Evolutionary conservation across 495 filamentous ascomycete genomes (phyloP).

Genomic region (Penicillium coprophilum): DNA sequence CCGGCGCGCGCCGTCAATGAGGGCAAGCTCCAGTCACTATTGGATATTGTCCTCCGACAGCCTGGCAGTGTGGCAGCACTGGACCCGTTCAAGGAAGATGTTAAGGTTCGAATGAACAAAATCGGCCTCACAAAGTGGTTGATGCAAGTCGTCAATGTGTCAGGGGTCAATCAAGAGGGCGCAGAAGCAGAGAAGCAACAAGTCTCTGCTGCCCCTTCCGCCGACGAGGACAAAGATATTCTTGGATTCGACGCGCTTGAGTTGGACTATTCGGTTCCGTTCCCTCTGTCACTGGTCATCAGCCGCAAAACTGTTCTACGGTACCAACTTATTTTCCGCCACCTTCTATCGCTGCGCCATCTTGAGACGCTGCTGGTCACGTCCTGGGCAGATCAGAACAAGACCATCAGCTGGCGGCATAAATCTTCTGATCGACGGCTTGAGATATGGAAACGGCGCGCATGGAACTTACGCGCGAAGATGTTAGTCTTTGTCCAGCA

Average conservation of each 20-base stretch:
- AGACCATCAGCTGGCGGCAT: conserved; percentile 80
- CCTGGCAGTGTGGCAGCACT: conserved; percentile 91
- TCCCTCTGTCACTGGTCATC: conserved; percentile 95
- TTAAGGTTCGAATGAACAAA: conserved; percentile 96
- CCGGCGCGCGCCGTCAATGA: conserved; percentile 85
- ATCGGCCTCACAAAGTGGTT: conserved; percentile 87
- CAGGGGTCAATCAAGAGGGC: conserved; percentile 84
- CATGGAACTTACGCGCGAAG: conserved; percentile 85
- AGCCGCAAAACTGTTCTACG: conserved; percentile 92
- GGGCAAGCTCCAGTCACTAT: conserved; percentile 86
- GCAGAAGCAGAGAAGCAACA: conserved; percentile 59
- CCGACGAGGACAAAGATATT: conserved; percentile 81
- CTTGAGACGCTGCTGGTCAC: conserved; percentile 80
- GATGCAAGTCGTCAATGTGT: conserved; percentile 93
- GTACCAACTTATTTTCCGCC: conserved; percentile 94
- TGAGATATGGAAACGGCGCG: conserved; percentile 89
- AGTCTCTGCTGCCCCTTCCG: conserved; percentile 46
- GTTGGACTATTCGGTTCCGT: conserved; percentile 90
- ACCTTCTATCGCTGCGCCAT: conserved; percentile 83
- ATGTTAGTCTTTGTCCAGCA: conserved; percentile 99
- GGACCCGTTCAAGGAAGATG: conserved; percentile 96
- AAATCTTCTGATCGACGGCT: conserved; percentile 68
- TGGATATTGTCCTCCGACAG: conserved; percentile 92
- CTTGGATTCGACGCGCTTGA: conserved; percentile 87
- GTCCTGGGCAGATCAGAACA: conserved; percentile 87